A percentile compares a stretch with the other conserved stretches of the same genome.
phyloP scores from a whole-genome alignment of 768 basidiomycete genomes.

The Lactifluus hygrophoroides region DNA sequence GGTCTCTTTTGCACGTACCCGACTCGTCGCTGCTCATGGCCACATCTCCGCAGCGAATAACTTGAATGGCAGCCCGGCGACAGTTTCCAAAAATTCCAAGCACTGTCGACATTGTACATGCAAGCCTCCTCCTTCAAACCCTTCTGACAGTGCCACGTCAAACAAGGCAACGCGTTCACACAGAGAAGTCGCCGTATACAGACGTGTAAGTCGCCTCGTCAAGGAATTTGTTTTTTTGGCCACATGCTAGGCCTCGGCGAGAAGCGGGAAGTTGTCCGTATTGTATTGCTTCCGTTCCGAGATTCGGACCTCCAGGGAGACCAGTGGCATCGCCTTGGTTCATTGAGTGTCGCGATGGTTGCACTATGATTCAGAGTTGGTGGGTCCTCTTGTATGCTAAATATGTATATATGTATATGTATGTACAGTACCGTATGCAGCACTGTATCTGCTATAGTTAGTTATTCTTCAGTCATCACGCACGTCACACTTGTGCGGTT shows the following conservation, averaged over 20 bases:
- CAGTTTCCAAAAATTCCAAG: neutral
- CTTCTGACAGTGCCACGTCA: neutral
- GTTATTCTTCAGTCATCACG: too few species aligned
- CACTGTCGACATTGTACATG: neutral
- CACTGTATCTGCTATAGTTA: too few species aligned
- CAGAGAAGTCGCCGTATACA: neutral
- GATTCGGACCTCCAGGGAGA: neutral
- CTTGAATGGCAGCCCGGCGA: too few species aligned
- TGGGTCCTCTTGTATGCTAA: neutral
- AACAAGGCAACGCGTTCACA: neutral
- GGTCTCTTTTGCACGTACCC: conserved; percentile 2
- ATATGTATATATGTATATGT: neutral
- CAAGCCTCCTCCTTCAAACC: neutral
- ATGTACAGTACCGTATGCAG: neutral
- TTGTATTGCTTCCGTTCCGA: too few species aligned
- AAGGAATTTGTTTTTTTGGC: neutral
- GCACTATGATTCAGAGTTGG: too few species aligned
- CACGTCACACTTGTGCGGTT: neutral
- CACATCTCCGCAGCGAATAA: too few species aligned
- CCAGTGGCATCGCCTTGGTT: neutral
- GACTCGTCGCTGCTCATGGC: neutral
- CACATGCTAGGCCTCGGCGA: neutral
- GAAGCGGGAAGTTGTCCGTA: too few species aligned
- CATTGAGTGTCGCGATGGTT: neutral
- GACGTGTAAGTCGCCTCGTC: neutral